Evolutionary conservation across 2,329 filamentous ascomycete species (phyloP), one percentile per base, ranked within the genome.

Genomic region (Sclerotiophoma versabilis): DNA sequence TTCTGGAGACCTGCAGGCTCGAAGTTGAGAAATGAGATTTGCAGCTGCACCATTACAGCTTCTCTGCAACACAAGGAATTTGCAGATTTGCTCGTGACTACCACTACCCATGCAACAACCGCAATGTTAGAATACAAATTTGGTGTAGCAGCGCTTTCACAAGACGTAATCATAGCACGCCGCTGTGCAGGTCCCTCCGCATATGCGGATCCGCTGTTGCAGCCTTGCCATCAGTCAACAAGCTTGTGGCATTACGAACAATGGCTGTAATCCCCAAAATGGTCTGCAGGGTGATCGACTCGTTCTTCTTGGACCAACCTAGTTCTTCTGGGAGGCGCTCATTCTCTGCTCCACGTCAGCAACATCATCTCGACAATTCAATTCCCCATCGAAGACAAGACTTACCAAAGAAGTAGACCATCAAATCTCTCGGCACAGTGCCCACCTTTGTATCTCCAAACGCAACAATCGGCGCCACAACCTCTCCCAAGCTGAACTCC

Each of bases 361-460:
- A n/a, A 20, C 22, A 19, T 9, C n/a, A 20, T 11, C 14, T 15
- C 12, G 5, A 39, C 34, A n/a, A 15, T 7, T 7, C 3, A 25
- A 9, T 6, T 4, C n/a, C 11, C n/a, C n/a, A n/a, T n/a, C n/a
- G n/a, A n/a, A 26, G 8, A n/a, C n/a, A 22, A 6, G 9, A 59
- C 76, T 69, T 64, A 83, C 79, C 67, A 50, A 83, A 81, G 49
- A 81, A 79, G 39, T 77, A 83, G 38, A 79, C 75, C 0, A 83
- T 74, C 6, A 77, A 49, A 0, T 60, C 62, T 47, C 74, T 69
- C 6, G 76, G 67, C 2, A 80, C 81, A 0, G 73, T 80, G 0
- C 68, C 75, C 1, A 66, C 42, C 0, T 68, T 52, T 4, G 76
- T 65, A 59, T 83, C 76, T 1, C 83, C 82, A 42, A 84, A 80